Conservation (phyloP, 2,329 filamentous ascomycete genomes). For the Hypoxylon sp. region DNA sequence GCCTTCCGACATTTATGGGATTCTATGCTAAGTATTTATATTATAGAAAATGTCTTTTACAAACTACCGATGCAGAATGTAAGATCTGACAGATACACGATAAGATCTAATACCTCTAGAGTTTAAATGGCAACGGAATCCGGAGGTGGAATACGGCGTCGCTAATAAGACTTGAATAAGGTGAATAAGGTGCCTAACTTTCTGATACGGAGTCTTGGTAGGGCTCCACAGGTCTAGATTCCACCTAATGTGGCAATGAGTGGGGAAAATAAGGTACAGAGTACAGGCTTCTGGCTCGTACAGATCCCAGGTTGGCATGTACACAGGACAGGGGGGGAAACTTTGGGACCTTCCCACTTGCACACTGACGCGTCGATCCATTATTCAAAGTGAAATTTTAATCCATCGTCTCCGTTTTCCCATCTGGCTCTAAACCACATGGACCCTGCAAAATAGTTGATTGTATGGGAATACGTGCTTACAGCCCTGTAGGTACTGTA, state of each 20-base stretch:
- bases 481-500: background rate
- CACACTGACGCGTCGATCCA: constrained; percentile 34
- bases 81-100: too few species aligned
- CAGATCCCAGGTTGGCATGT: background rate
- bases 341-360: constrained; percentile 11
- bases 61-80: too few species aligned
- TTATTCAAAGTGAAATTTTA: constrained; percentile 22
- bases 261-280: constrained; percentile 2
- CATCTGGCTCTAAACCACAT: constrained; percentile 15
- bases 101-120: too few species aligned
- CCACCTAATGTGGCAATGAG: constrained; percentile 9
- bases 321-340: background rate
- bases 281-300: constrained; percentile 4
- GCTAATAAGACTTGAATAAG: too few species aligned
- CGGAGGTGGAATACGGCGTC: constrained; percentile 15
- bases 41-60: too few species aligned
- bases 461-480: too few species aligned
- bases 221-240: constrained; percentile 20
- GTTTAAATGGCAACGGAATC: background rate
- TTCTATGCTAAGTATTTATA: too few species aligned
- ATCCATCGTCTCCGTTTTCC: constrained; percentile 24
- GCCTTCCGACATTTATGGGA: too few species aligned
- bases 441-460: constrained; percentile 13
- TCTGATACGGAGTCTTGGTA: constrained; percentile 10
- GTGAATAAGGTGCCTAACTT: background rate